A percentile compares a stretch with the other conserved stretches of the same genome.
Evolutionary conservation across 331 rosid genomes (phyloP).

Genomic region (Rosa hybrid): DNA sequence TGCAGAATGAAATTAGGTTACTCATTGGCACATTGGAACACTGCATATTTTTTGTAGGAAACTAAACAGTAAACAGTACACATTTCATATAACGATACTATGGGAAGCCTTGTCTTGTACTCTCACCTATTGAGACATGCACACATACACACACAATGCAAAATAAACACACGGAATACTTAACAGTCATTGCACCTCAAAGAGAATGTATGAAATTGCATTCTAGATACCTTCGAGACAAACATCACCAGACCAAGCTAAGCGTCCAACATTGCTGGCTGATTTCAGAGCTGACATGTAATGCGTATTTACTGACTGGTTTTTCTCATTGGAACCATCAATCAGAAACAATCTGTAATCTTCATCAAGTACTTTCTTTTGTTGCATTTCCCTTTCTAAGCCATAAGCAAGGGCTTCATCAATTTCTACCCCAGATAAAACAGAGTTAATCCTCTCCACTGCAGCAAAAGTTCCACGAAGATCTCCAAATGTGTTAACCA

Average conservation of each 20-base stretch:
- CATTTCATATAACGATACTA: not conserved
- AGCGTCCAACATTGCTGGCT: constrained; percentile 54
- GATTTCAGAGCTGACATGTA: constrained; percentile 90
- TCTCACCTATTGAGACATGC: not conserved
- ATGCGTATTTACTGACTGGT: constrained; percentile 43
- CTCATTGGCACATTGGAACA: constrained; percentile 18
- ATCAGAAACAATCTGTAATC: constrained; percentile 58
- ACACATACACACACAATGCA: not conserved
- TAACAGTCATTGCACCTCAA: constrained; percentile 18
- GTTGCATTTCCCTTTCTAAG: constrained; percentile 81
- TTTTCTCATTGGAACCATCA: constrained; percentile 40
- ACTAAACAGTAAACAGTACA: not conserved
- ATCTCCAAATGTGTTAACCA: constrained; percentile 93
- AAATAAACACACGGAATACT: not conserved
- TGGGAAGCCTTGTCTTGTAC: not conserved
- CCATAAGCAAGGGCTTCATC: constrained; percentile 94
- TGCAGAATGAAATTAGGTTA: constrained; percentile 39
- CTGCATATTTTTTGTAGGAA: not conserved
- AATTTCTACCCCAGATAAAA: constrained; percentile 74
- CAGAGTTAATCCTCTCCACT: constrained; percentile 91
- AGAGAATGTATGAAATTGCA: constrained; percentile 20
- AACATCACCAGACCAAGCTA: constrained; percentile 87
- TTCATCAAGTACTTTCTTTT: constrained; percentile 54
- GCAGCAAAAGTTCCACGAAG: constrained; percentile 87
- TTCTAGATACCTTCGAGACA: constrained; percentile 76